These are phyloP conservation scores for Aspergillus melleus DNA, from an alignment of 2,329 filamentous ascomycete species.

Conservation along the genomic window DNA sequence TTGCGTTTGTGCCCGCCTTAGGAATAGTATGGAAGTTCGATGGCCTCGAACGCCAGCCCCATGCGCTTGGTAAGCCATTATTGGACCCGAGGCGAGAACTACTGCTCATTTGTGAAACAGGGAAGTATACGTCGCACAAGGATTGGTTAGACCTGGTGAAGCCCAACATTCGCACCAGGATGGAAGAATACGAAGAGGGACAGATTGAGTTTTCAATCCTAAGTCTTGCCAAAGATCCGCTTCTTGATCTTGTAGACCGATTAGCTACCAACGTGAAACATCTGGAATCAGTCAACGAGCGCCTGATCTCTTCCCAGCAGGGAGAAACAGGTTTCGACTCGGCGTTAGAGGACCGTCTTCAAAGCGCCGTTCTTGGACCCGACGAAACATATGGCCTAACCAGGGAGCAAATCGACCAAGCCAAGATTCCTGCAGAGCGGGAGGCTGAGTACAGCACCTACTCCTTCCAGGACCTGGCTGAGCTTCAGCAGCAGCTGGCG, in stretches of 20 bases:
- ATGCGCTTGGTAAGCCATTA: slow-evolving; percentile 54
- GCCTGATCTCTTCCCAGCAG: slow-evolving; percentile 14
- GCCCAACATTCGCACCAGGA: slow-evolving; percentile 65
- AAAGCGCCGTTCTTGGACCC: slow-evolving; percentile 31
- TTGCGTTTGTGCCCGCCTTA: slow-evolving; percentile 79
- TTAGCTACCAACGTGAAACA: slow-evolving; percentile 48
- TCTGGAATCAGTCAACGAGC: slow-evolving; percentile 40
- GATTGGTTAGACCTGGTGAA: slow-evolving; percentile 69
- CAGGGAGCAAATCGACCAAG: slow-evolving; percentile 33
- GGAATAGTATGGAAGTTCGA: slow-evolving; percentile 84
- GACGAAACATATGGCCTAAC: slow-evolving; percentile 40
- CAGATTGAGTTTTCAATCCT: slow-evolving; percentile 76
- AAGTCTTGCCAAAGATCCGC: slow-evolving; percentile 68
- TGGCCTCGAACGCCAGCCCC: slow-evolving; percentile 72
- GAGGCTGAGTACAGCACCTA: slow-evolving; percentile 24
- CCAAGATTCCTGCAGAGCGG: slow-evolving; percentile 25
- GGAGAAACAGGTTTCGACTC: not conserved
- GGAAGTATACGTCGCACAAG: slow-evolving; percentile 41
- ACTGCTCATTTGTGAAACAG: slow-evolving; percentile 20
- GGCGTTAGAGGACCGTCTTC: slow-evolving; percentile 8
- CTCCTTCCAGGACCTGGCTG: slow-evolving; percentile 32
- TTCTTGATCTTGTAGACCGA: slow-evolving; percentile 48
- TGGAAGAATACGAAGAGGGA: slow-evolving; percentile 65
- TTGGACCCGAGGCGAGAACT: not conserved
- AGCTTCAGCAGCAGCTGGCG: slow-evolving; percentile 28